phyloP scores from a whole-genome alignment of 2,329 filamentous ascomycete species.

The Clathrospora elynae region DNA sequence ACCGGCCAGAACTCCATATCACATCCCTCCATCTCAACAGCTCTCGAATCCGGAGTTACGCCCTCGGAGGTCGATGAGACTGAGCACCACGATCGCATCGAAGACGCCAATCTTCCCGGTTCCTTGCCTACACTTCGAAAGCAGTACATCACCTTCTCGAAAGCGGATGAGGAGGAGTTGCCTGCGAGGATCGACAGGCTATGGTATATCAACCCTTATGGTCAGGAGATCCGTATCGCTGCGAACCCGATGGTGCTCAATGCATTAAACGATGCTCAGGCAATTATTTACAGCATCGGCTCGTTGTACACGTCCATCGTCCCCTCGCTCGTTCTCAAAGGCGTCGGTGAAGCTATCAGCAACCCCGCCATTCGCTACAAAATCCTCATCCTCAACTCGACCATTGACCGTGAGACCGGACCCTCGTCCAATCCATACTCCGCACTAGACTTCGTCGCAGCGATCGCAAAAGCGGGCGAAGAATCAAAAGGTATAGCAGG shows the following conservation, averaged over 20 bases:
- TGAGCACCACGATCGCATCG: constrained; percentile 67
- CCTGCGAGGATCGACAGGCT: constrained; percentile 77
- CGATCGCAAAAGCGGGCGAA: constrained; percentile 69
- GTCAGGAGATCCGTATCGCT: constrained; percentile 87
- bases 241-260: constrained; percentile 81
- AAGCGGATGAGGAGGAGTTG: constrained; percentile 73
- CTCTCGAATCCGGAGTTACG: constrained; percentile 27
- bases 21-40: constrained; percentile 38
- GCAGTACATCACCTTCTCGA: constrained; percentile 82
- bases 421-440: constrained; percentile 68
- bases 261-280: constrained; percentile 67
- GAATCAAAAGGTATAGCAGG: constrained; percentile 56
- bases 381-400: constrained; percentile 84
- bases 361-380: constrained; percentile 65
- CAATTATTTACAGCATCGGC: constrained; percentile 90
- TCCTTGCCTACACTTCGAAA: constrained; percentile 79
- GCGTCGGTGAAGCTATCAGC: constrained; percentile 70
- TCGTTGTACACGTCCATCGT: constrained; percentile 89
- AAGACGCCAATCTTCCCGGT: constrained; percentile 81
- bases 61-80: constrained; percentile 48
- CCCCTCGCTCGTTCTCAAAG: constrained; percentile 77
- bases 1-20: constrained; percentile 77
- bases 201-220: constrained; percentile 98
- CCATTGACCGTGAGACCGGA: constrained; percentile 83
- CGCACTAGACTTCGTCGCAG: constrained; percentile 79